These are phyloP conservation scores for Wickerhamomyces sp. DNA, from an alignment of 1,139 yeast species.

Conservation along the genomic window DNA sequence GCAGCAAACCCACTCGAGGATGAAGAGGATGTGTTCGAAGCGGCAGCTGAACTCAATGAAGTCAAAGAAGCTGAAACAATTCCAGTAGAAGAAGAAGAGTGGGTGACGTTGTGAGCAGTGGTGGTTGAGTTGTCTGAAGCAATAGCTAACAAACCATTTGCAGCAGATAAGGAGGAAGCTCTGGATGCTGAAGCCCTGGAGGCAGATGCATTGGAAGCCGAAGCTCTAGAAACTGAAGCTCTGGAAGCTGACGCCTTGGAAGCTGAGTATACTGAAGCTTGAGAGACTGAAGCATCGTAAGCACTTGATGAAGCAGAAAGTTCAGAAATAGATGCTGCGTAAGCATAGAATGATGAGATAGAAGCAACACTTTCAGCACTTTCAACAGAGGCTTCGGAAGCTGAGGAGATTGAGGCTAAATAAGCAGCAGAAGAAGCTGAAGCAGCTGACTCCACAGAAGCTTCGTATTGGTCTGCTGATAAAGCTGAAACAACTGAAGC, in stretches of 20 bases:
- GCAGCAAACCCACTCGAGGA: constrained; percentile 32
- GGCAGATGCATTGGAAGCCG: too few relatives aligned
- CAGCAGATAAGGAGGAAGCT: constrained; percentile 31
- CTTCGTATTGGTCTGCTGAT: constrained; percentile 2
- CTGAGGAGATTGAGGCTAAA: too few relatives aligned
- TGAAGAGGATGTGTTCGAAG: constrained; percentile 23
- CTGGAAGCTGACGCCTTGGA: constrained; percentile 6
- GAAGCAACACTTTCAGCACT: constrained; percentile 11
- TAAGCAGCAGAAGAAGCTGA: constrained; percentile 9
- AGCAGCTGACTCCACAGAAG: constrained; percentile 10
- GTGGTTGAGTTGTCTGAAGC: constrained; percentile 34
- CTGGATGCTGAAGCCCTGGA: constrained; percentile 8
- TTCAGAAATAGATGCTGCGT: constrained; percentile 9
- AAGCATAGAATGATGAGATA: constrained; percentile 4
- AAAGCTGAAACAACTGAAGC: constrained; percentile 9
- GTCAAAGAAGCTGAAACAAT: constrained; percentile 20
- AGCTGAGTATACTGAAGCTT: constrained; percentile 13
- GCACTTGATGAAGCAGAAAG: constrained; percentile 6
- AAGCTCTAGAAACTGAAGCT: constrained; percentile 10
- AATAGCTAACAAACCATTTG: constrained; percentile 43
- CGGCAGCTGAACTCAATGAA: constrained; percentile 14
- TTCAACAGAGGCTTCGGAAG: not conserved
- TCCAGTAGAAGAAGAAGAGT: constrained; percentile 20
- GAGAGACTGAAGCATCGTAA: constrained; percentile 11
- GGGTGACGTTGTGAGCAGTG: constrained; percentile 13